These are phyloP conservation scores for Exophiala spinifera DNA, from an alignment of 2,329 filamentous ascomycete species.

Conservation along the genomic window DNA sequence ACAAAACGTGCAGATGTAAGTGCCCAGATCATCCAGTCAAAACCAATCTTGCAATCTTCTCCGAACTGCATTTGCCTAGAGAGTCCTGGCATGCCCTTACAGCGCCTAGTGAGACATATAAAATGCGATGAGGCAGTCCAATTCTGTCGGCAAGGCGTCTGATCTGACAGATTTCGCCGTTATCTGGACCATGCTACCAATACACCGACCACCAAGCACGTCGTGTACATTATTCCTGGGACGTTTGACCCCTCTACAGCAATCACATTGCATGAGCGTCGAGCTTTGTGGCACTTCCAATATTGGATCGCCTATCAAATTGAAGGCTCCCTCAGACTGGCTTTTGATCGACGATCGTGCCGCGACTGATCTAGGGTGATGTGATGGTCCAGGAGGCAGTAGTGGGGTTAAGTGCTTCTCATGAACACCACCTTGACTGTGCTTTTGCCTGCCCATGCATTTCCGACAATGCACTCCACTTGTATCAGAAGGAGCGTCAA, in stretches of 20 bases:
- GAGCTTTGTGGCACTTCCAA: slow-evolving; percentile 3
- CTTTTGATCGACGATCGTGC: not conserved
- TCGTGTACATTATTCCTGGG: not conserved
- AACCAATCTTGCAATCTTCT: not conserved
- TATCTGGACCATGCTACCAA: not conserved
- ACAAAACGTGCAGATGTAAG: slow-evolving; percentile 4
- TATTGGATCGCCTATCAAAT: not conserved
- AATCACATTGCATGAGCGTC: not conserved
- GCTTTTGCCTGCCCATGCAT: not conserved
- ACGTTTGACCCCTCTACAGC: not conserved
- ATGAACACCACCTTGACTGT: slow-evolving; percentile 2
- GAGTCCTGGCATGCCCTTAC: not conserved
- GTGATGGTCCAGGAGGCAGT: not conserved
- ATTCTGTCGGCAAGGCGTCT: not conserved
- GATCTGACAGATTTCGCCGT: not conserved
- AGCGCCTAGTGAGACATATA: not conserved
- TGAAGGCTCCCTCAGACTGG: not conserved
- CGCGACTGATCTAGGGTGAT: not conserved
- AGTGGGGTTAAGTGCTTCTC: not conserved
- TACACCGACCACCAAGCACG: not conserved
- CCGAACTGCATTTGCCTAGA: no score
- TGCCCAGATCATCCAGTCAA: not conserved
- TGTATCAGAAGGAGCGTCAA: not conserved
- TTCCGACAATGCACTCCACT: not conserved
- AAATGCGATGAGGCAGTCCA: not conserved